Conservation (phyloP, 768 basidiomycete species). For the Gymnopilus junonius region DNA sequence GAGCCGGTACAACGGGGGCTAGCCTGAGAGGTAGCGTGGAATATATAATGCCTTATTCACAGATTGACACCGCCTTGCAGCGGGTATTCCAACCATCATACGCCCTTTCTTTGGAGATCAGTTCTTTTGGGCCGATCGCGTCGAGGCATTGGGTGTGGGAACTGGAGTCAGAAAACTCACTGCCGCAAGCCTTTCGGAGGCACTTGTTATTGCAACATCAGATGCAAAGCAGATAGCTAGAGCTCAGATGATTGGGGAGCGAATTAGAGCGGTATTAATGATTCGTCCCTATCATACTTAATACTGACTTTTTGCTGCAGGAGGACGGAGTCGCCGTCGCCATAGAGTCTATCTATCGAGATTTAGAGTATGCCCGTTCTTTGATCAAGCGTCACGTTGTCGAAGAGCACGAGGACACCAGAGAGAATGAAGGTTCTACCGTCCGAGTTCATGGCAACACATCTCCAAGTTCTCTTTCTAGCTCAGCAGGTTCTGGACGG, state of each 20-base stretch:
- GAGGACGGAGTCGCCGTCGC: conserved; percentile 95
- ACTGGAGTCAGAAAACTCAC: conserved; percentile 87
- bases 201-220: conserved; percentile 80
- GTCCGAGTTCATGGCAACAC: conserved; percentile 36
- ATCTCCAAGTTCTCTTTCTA: conserved; percentile 47
- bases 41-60: not conserved
- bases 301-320: conserved; percentile 40
- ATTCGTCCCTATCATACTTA: not conserved
- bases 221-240: conserved; percentile 89
- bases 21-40: conserved; percentile 76
- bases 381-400: conserved; percentile 67
- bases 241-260: conserved; percentile 83
- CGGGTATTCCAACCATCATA: conserved; percentile 94
- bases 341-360: conserved; percentile 94
- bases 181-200: conserved; percentile 75
- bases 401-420: conserved; percentile 36
- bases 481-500: conserved; percentile 58
- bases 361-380: conserved; percentile 91
- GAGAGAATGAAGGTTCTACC: conserved; percentile 41
- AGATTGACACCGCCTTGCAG: conserved; percentile 39
- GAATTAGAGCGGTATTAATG: conserved; percentile 71
- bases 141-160: conserved; percentile 95
- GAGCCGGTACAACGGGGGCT: conserved; percentile 95
- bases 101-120: conserved; percentile 99
- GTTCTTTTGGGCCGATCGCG: conserved; percentile 96